These are phyloP conservation scores for Fusarium temperatum DNA, from an alignment of 2,329 filamentous ascomycete genomes.

Conservation along the genomic window DNA sequence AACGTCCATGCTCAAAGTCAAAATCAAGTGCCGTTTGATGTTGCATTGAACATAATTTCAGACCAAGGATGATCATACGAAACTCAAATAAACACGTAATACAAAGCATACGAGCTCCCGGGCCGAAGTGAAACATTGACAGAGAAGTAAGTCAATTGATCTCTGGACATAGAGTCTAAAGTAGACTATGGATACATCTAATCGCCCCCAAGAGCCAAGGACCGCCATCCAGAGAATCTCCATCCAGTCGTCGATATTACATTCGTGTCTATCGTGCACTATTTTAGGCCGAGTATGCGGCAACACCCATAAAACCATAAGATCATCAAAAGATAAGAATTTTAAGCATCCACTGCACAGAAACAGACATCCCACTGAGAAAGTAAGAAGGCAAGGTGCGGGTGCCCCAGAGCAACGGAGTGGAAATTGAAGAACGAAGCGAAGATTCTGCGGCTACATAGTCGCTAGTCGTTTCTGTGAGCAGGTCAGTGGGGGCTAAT, in stretches of 20 bases:
- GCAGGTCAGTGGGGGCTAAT: neutral
- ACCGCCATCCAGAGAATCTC: constrained; percentile 5
- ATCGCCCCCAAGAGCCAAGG: neutral
- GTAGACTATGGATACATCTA: constrained; percentile 23
- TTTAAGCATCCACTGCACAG: constrained; percentile 12
- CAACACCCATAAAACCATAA: constrained; percentile 30
- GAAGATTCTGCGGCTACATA: neutral
- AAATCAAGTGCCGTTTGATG: neutral
- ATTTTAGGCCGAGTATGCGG: constrained; percentile 9
- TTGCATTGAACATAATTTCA: neutral
- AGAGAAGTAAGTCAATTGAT: constrained; percentile 12
- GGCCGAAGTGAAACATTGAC: neutral
- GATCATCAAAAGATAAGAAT: constrained; percentile 18
- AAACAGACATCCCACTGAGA: constrained; percentile 21
- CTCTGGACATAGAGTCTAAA: constrained; percentile 6
- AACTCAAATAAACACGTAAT: neutral
- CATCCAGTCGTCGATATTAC: constrained; percentile 31
- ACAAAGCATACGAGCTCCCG: neutral
- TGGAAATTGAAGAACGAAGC: constrained; percentile 14
- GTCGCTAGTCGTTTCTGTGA: constrained; percentile 9
- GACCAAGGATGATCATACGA: neutral
- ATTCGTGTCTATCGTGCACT: constrained; percentile 28
- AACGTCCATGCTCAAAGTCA: neutral
- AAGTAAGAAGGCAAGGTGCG: constrained; percentile 12
- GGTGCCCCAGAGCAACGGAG: constrained; percentile 12